phyloP scores from a whole-genome alignment of 2,329 filamentous ascomycete species.

The Nothopassalora personata region DNA sequence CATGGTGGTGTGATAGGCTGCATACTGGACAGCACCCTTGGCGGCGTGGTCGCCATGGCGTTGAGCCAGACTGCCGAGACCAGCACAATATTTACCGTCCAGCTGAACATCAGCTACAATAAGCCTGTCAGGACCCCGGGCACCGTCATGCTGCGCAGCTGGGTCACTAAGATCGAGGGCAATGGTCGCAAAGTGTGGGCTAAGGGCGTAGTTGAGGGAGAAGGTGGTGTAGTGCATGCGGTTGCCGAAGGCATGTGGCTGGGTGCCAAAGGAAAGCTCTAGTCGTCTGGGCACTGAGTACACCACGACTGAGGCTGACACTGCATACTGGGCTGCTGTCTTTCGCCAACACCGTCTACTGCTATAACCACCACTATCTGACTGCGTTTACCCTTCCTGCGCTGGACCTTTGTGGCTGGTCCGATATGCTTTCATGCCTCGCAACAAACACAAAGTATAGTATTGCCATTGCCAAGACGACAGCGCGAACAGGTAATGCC shows the following conservation, averaged over 20 bases:
- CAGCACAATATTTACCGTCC: slow-evolving; percentile 18
- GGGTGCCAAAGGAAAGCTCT: slow-evolving; percentile 3
- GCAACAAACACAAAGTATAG: too few species aligned
- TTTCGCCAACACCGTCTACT: too few species aligned
- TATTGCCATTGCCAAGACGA: too few species aligned
- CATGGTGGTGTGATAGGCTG: slow-evolving; percentile 21
- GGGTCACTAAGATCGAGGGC: slow-evolving; percentile 19
- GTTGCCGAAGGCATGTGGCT: slow-evolving; percentile 21
- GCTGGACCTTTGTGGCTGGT: too few species aligned
- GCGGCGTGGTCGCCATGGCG: slow-evolving; percentile 13
- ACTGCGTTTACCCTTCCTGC: too few species aligned
- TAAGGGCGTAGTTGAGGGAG: slow-evolving; percentile 16
- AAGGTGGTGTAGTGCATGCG: slow-evolving; percentile 17
- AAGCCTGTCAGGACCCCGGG: slow-evolving; percentile 19
- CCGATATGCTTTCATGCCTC: too few species aligned
- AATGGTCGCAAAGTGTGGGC: slow-evolving; percentile 20
- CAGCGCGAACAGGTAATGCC: too few species aligned
- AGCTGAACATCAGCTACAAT: slow-evolving; percentile 21
- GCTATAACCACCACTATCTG: too few species aligned
- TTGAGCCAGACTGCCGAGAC: slow-evolving; percentile 6
- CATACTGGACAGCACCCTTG: slow-evolving; percentile 17
- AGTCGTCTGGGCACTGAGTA: background rate
- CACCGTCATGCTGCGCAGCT: slow-evolving; percentile 15
- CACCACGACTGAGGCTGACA: too few species aligned
- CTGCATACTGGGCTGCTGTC: too few species aligned